phyloP scores from a whole-genome alignment of 148 eudicot species.

The Gaultheria prostrata region DNA sequence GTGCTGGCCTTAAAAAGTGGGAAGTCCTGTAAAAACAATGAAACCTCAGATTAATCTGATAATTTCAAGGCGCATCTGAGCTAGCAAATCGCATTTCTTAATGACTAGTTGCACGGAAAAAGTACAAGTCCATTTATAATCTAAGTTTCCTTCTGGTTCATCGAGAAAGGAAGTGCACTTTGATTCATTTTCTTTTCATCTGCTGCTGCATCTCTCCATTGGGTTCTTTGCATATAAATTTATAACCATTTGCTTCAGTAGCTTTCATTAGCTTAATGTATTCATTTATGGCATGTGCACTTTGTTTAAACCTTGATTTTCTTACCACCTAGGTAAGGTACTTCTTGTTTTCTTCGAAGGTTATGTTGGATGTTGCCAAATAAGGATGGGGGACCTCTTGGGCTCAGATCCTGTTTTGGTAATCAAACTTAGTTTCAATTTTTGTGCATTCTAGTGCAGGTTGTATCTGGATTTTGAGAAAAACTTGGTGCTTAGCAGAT shows the following conservation, averaged over 20 bases:
- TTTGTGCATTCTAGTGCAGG: conserved; percentile 5
- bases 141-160: conserved; percentile 20
- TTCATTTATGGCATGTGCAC: not conserved
- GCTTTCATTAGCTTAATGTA: not conserved
- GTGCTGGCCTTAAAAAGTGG: not conserved
- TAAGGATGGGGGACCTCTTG: conserved; percentile 17
- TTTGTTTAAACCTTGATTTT: not conserved
- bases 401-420: conserved; percentile 12
- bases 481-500: too few species aligned
- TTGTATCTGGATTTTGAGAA: conserved; percentile 4
- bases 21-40: not conserved
- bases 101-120: not conserved
- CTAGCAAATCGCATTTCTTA: conserved; percentile 22
- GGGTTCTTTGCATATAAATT: not conserved
- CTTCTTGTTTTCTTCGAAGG: not conserved
- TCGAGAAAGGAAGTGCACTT: conserved; percentile 44
- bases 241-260: not conserved
- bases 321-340: not conserved
- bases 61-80: not conserved
- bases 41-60: not conserved
- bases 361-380: conserved; percentile 12
- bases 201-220: conserved; percentile 13
- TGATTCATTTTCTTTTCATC: conserved; percentile 21
- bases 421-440: conserved; percentile 7
- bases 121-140: conserved; percentile 17